Evolutionary conservation across 352 stramenopile genomes (phyloP), one percentile per base, ranked within the genome.

Genomic region (Globisporangium viniferum): DNA sequence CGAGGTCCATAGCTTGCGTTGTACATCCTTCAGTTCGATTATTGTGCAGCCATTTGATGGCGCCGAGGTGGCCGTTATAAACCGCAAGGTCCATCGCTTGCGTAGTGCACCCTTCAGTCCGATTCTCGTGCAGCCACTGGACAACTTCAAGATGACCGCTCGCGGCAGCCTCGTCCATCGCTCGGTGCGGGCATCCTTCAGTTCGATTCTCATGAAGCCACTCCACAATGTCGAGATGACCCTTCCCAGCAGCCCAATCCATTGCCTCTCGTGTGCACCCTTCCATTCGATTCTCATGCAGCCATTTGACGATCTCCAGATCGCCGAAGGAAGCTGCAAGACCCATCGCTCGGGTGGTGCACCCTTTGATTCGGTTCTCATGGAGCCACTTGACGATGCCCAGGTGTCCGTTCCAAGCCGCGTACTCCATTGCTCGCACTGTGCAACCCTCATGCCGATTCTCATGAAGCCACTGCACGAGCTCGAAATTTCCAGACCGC

Each of bases 91-190:
- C 46, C 60, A 66, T 66, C 2, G 60, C 60, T 1, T n/a, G 5
- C 1, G 20, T 3, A 12, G 46, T 57, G 29, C 39, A 59, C 2
- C 4, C 60, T 0, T 54, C 31, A n/a, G 46, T 24, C 0, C 22
- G 31, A 39, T 77, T 55, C 31, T 66, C 66, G 22, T 79, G 61
- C 27, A 66, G 24, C 46, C 46, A 58, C 29, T 55, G 31, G 10
- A 66, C 31, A 33, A 66, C 31, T 9, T 48, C 7, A 2, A 55
- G 12, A 33, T 59, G 48, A n/a, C 60, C 60, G 8, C 29, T 57
- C 10, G 0, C 9, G 0, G 49, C 49, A 31, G 49, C 49, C 5
- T 15, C 49, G 4, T 56, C 9, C 22, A 56, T 56, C 22, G 10
- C 22, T 31, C 49, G n/a, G 20, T 20, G 8, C 20, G 9, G 18